Conservation (phyloP, 306 rosid species). For the Fragaria ananassa region DNA sequence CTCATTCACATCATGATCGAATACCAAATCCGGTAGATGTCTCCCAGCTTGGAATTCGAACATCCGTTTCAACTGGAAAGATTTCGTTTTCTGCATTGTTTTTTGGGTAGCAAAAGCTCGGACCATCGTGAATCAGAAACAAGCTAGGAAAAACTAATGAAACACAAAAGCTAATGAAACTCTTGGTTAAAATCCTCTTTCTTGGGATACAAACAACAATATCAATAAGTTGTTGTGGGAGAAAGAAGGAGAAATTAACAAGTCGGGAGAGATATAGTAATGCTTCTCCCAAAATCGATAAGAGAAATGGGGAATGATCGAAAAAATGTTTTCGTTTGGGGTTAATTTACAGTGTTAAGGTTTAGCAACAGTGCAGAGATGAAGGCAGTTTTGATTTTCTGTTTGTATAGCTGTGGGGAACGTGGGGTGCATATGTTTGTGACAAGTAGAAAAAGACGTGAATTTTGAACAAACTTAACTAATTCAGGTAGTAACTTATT, state of each 20-base stretch:
- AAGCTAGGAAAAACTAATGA: background rate
- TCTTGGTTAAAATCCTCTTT: slow-evolving; percentile 8
- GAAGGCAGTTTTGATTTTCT: slow-evolving; percentile 6
- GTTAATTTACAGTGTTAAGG: background rate
- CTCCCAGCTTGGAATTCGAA: slow-evolving; percentile 53
- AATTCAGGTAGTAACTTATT: background rate
- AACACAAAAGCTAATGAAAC: background rate
- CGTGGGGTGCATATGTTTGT: slow-evolving; percentile 17
- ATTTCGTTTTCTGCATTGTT: slow-evolving; percentile 57
- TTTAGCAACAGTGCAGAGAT: background rate
- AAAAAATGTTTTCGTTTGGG: background rate
- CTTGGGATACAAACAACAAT: slow-evolving; percentile 18
- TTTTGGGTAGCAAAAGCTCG: slow-evolving; percentile 42
- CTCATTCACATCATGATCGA: slow-evolving; percentile 35
- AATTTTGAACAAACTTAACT: background rate
- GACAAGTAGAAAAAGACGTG: background rate
- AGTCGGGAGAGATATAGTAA: background rate
- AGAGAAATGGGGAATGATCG: background rate
- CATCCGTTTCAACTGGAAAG: slow-evolving; percentile 68
- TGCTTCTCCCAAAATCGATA: slow-evolving; percentile 29
- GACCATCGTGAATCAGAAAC: slow-evolving; percentile 44
- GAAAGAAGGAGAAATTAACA: slow-evolving; percentile 12
- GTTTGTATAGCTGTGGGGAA: slow-evolving; percentile 2
- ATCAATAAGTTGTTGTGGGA: slow-evolving; percentile 14
- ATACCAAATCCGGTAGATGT: slow-evolving; percentile 44